Percentiles rank a stretch among this genome's conserved stretches.
phyloP scores from a whole-genome alignment of 306 rosid genomes.

The Prunus padus region DNA sequence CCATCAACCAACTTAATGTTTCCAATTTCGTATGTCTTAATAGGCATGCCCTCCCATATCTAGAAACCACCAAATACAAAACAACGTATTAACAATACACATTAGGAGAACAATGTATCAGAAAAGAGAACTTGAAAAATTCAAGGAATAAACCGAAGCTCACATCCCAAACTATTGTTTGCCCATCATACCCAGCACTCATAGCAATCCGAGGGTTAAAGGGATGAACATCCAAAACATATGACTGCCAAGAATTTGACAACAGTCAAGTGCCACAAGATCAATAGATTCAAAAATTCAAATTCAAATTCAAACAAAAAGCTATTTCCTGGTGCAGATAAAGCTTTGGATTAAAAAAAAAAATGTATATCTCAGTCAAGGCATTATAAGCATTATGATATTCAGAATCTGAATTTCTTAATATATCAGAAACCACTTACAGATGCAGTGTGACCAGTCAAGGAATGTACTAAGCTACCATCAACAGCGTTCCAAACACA shows the following conservation, averaged over 20 bases:
- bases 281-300: constrained; percentile 20
- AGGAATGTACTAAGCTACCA: constrained; percentile 92
- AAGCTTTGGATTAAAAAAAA: constrained; percentile 18
- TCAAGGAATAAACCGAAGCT: constrained; percentile 29
- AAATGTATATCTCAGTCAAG: background rate
- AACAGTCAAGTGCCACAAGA: constrained; percentile 27
- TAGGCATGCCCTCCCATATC: constrained; percentile 92
- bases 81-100: constrained; percentile 20
- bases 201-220: constrained; percentile 94
- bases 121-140: constrained; percentile 14
- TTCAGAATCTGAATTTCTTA: background rate
- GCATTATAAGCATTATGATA: background rate
- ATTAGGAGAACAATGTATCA: constrained; percentile 16
- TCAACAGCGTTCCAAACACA: constrained; percentile 96
- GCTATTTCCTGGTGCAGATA: constrained; percentile 12
- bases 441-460: constrained; percentile 84
- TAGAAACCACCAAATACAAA: constrained; percentile 41
- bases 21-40: constrained; percentile 66
- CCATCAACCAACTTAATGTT: constrained; percentile 80
- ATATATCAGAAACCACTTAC: constrained; percentile 38
- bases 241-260: constrained; percentile 61
- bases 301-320: constrained; percentile 7
- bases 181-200: constrained; percentile 97
- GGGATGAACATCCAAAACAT: constrained; percentile 95
- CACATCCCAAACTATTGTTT: constrained; percentile 90